phyloP scores from a whole-genome alignment of 2,329 filamentous ascomycete genomes.

The Claviceps capensis region DNA sequence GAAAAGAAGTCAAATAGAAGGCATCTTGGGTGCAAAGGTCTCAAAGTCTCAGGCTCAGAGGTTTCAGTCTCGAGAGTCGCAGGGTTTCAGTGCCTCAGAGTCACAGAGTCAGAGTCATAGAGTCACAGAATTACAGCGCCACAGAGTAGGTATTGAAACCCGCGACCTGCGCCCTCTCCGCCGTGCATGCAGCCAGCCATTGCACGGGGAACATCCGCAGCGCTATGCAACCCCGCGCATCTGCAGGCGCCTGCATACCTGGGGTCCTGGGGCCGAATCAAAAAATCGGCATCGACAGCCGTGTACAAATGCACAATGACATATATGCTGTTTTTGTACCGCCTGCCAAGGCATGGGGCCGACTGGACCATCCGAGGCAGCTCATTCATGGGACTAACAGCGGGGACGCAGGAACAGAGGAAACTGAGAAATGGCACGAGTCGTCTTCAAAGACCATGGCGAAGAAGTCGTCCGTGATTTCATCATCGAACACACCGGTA shows the following conservation, averaged over 20 bases:
- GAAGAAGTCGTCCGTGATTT: background rate
- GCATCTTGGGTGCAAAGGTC: background rate
- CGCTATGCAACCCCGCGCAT: background rate
- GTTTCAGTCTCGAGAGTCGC: too few species aligned
- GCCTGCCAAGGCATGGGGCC: background rate
- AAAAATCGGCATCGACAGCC: background rate
- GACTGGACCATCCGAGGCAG: background rate
- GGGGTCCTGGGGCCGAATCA: background rate
- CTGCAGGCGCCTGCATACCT: background rate
- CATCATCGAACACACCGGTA: background rate
- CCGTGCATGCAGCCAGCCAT: background rate
- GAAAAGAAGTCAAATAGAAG: background rate
- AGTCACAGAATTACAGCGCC: too few species aligned
- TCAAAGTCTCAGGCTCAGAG: background rate
- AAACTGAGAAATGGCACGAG: background rate
- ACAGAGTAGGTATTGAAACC: too few species aligned
- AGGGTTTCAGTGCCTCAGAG: too few species aligned
- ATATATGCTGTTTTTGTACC: background rate
- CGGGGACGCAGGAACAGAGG: slow-evolving; percentile 3
- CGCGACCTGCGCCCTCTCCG: background rate
- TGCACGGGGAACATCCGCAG: background rate
- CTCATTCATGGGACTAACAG: background rate
- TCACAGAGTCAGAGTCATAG: too few species aligned
- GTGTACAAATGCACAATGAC: background rate
- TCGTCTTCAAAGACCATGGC: background rate